Percentiles rank a stretch among this genome's conserved stretches.
Conservation (phyloP, 129 eudicot genomes). For the Sambucus nigra region DNA sequence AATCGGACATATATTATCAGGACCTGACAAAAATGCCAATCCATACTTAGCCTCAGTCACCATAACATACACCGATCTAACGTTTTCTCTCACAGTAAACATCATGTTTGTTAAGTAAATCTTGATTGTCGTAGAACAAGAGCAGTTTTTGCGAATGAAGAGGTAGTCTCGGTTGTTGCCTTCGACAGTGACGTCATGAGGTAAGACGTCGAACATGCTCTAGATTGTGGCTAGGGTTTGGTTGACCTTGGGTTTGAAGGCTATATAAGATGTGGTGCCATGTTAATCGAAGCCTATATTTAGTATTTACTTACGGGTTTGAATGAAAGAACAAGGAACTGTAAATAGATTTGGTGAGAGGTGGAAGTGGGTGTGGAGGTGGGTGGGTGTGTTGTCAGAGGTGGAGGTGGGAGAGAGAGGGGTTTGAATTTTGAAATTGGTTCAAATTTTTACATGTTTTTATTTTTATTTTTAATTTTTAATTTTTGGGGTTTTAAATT, state of each 20-base stretch:
- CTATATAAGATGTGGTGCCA: constrained; percentile 74
- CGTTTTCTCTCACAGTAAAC: constrained; percentile 48
- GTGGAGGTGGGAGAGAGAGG: too few species aligned
- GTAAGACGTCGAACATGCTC: constrained; percentile 89
- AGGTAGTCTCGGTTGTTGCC: constrained; percentile 42
- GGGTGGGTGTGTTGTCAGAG: too few species aligned
- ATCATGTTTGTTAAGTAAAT: constrained; percentile 63
- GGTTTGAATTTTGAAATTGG: too few species aligned
- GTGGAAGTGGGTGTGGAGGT: too few species aligned
- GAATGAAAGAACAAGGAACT: too few species aligned
- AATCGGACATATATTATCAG: too few species aligned
- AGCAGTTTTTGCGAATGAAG: constrained; percentile 71
- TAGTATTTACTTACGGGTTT: too few species aligned
- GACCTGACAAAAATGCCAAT: constrained; percentile 47
- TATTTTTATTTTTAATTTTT: too few species aligned
- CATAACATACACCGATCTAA: constrained; percentile 64
- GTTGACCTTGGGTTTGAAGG: constrained; percentile 48
- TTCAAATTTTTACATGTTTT: too few species aligned
- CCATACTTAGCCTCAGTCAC: constrained; percentile 61
- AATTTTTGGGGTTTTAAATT: too few species aligned
- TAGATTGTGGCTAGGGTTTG: constrained; percentile 55
- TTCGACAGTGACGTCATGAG: constrained; percentile 53
- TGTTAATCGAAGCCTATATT: too few species aligned
- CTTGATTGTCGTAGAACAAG: constrained; percentile 43
- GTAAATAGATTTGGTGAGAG: too few species aligned